Evolutionary conservation across 352 stramenopile genomes (phyloP).

Genomic region (Pythium monospermum): DNA sequence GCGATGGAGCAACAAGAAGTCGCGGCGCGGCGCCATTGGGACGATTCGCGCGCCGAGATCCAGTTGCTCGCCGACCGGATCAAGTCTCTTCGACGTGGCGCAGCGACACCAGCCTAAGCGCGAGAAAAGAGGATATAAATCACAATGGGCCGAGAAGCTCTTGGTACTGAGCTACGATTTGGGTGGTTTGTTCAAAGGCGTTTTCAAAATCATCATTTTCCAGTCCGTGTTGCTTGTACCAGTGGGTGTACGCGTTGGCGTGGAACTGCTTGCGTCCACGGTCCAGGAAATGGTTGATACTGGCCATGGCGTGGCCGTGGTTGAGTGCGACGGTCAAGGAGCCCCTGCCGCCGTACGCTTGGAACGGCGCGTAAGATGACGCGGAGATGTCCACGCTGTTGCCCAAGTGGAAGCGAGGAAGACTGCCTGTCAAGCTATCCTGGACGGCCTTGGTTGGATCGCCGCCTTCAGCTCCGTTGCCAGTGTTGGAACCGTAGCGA

Average conservation of each 20-base stretch:
- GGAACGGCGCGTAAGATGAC: constrained; percentile 21
- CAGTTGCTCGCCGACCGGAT: constrained; percentile 25
- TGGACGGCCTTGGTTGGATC: not conserved
- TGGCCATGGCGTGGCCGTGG: constrained; percentile 40
- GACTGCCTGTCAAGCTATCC: not conserved
- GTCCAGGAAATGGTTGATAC: constrained; percentile 33
- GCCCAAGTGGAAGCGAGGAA: constrained; percentile 10
- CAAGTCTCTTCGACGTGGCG: constrained; percentile 4
- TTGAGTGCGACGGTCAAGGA: constrained; percentile 47
- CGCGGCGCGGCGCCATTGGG: constrained; percentile 7
- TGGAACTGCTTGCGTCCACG: constrained; percentile 42
- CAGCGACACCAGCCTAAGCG: not conserved
- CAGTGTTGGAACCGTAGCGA: not conserved
- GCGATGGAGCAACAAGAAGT: constrained; percentile 21
- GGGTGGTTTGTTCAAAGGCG: constrained; percentile 33
- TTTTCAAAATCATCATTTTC: constrained; percentile 42
- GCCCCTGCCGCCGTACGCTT: constrained; percentile 3
- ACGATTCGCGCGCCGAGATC: constrained; percentile 18
- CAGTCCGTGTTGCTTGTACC: constrained; percentile 56
- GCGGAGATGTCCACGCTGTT: constrained; percentile 2
- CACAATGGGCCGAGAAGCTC: constrained; percentile 22
- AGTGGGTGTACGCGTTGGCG: constrained; percentile 46
- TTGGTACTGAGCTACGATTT: constrained; percentile 43
- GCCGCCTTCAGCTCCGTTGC: not conserved
- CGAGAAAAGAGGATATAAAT: not conserved